These are phyloP conservation scores for Boletus huronensis DNA, from an alignment of 768 basidiomycete genomes.

Conservation along the genomic window DNA sequence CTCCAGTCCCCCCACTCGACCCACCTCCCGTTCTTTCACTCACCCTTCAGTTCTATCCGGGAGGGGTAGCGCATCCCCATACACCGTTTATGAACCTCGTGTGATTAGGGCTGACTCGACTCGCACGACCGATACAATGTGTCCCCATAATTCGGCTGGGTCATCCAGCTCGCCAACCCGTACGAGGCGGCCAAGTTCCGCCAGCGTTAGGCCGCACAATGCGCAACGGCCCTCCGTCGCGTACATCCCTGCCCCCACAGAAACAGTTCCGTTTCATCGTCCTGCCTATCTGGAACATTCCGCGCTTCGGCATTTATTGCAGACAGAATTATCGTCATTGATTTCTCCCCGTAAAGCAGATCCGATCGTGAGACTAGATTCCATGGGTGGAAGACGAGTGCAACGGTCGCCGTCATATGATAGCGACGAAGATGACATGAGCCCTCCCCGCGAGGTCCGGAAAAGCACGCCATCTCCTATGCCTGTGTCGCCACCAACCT, in stretches of 20 bases:
- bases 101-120: conserved; percentile 57
- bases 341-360: conserved; percentile 41
- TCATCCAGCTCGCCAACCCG: conserved; percentile 44
- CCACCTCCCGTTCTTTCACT: conserved; percentile 45
- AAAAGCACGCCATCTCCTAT: conserved; percentile 23
- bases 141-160: conserved; percentile 35
- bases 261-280: conserved; percentile 48
- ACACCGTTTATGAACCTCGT: conserved; percentile 55
- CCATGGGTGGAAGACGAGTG: conserved; percentile 15
- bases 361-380: conserved; percentile 20
- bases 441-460: conserved; percentile 43
- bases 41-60: conserved; percentile 32
- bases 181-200: conserved; percentile 45
- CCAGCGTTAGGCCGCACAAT: conserved; percentile 26
- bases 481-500: conserved; percentile 33
- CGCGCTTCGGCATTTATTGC: conserved; percentile 64
- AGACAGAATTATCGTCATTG: conserved; percentile 43
- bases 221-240: conserved; percentile 24
- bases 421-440: conserved; percentile 67
- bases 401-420: conserved; percentile 46
- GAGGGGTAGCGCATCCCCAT: conserved; percentile 31
- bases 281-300: conserved; percentile 79
- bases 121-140: conserved; percentile 41
- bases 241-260: conserved; percentile 30
- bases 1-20: conserved; percentile 37